Base-by-base conservation (phyloP, 805 yeast species). In the Danielia oregonensis region DNA sequence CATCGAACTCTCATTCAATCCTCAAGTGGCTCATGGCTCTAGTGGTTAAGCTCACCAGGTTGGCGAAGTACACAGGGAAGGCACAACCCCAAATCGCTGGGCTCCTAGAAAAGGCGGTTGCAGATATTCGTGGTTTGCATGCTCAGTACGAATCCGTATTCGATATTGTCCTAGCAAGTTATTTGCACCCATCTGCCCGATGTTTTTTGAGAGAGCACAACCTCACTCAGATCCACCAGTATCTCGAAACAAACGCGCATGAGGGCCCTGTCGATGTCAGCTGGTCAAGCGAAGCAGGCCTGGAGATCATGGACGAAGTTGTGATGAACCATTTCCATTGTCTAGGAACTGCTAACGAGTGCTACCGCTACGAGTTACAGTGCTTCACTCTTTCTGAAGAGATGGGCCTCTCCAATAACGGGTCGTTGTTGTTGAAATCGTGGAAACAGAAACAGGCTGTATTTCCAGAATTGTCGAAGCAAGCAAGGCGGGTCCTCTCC, bases 321-420 rank as follows among this genome's bases (percentile, higher is more conserved):
- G 49, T 56, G 12, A 39, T 55, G 50, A 40, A 48, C 25, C 36
- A 44, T 14, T 57, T 57, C 37, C 48, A 54, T 28, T 57, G 61
- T 34, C 47, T 52, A 6, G 61, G 61, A 5, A 54, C 42, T 21
- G 39, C 55, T 2, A 47, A 44, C 23, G 63, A 57, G 41, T 49
- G 56, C 24, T 41, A 52, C 29, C 29, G 30, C 12, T 57, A 52
- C 39, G 63, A 57, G 37, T 38, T 35, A 25, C 54, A 50, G 27
- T 19, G 22, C 9, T n/a, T n/a, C n/a, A n/a, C n/a, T n/a, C n/a
- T n/a, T n/a, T n/a, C n/a, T n/a, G n/a, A n/a, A n/a, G n/a, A n/a
- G n/a, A n/a, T n/a, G n/a, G n/a, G n/a, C n/a, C n/a, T n/a, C n/a
- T n/a, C n/a, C n/a, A n/a, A n/a, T n/a, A 12, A 35, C 1, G 56